A percentile compares a stretch with the other conserved stretches of the same genome.
phyloP scores from a whole-genome alignment of 805 yeast species.

The Clavispora carvajalis region DNA sequence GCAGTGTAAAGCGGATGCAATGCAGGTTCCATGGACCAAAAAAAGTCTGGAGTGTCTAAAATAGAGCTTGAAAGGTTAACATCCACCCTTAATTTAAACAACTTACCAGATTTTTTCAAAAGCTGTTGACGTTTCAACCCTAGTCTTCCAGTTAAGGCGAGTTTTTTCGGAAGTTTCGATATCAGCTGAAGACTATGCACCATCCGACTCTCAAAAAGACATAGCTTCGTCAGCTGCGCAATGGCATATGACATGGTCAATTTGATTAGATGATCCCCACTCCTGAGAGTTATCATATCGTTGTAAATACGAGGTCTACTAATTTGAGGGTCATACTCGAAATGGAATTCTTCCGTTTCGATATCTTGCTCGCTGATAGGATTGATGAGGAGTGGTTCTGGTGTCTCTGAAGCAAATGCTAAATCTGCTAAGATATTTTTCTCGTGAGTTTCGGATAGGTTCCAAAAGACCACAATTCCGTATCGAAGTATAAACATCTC shows the following conservation, averaged over 20 bases:
- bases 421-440: conserved; percentile 90
- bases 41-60: conserved; percentile 91
- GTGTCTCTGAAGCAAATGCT: conserved; percentile 54
- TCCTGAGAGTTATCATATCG: conserved; percentile 86
- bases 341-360: conserved; percentile 84
- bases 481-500: conserved; percentile 86
- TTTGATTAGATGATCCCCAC: conserved; percentile 90
- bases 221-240: conserved; percentile 90
- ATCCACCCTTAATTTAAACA: conserved; percentile 87
- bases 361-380: conserved; percentile 85
- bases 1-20: conserved; percentile 89
- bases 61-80: conserved; percentile 88
- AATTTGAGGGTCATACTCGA: conserved; percentile 60
- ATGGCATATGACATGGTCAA: conserved; percentile 93
- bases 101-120: conserved; percentile 80
- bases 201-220: conserved; percentile 89
- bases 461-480: conserved; percentile 98
- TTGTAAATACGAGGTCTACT: conserved; percentile 77
- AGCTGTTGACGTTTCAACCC: conserved; percentile 83
- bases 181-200: conserved; percentile 77
- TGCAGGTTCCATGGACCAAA: conserved; percentile 94
- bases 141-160: conserved; percentile 84
- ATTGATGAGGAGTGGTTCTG: conserved; percentile 50
- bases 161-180: conserved; percentile 80
- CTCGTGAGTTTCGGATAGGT: conserved; percentile 87